Conservation (phyloP, 2,329 filamentous ascomycete species). For the Penicillium sp. region DNA sequence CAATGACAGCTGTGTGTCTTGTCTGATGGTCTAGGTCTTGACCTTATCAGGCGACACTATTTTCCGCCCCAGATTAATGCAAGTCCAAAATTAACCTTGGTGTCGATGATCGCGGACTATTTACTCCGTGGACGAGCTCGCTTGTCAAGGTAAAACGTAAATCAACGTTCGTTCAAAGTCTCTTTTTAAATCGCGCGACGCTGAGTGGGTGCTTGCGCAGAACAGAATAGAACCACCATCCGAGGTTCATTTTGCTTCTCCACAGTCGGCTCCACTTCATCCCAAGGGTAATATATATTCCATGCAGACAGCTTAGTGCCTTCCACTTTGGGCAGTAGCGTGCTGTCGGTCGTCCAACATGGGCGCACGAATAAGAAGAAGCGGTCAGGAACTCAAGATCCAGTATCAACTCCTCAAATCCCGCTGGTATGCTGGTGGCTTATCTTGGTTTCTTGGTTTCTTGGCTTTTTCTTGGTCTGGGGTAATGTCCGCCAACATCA, state of each 20-base stretch:
- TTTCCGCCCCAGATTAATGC: background rate
- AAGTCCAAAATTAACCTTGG: background rate
- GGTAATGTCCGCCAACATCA: conserved; percentile 11
- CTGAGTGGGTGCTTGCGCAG: conserved; percentile 11
- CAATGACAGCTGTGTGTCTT: background rate
- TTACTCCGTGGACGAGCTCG: conserved; percentile 1
- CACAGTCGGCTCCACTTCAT: conserved; percentile 23
- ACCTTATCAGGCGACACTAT: background rate
- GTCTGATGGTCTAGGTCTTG: background rate
- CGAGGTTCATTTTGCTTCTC: conserved; percentile 23
- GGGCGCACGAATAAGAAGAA: conserved; percentile 18
- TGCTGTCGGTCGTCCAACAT: conserved; percentile 1
- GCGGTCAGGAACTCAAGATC: conserved; percentile 22
- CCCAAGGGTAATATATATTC: conserved; percentile 18
- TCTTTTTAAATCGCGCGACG: conserved; percentile 18
- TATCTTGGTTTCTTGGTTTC: conserved; percentile 14
- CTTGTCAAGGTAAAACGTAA: conserved; percentile 14
- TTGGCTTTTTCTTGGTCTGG: conserved; percentile 13
- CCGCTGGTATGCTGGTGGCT: conserved; percentile 11
- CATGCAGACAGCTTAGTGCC: conserved; percentile 20
- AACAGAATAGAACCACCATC: conserved; percentile 9
- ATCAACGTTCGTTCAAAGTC: conserved; percentile 6
- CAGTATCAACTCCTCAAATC: background rate
- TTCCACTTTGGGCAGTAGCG: conserved; percentile 23
- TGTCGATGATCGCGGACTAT: background rate